These are phyloP conservation scores for Thuja plicata DNA, from an alignment of 83 land plant genomes.

Conservation along the genomic window DNA sequence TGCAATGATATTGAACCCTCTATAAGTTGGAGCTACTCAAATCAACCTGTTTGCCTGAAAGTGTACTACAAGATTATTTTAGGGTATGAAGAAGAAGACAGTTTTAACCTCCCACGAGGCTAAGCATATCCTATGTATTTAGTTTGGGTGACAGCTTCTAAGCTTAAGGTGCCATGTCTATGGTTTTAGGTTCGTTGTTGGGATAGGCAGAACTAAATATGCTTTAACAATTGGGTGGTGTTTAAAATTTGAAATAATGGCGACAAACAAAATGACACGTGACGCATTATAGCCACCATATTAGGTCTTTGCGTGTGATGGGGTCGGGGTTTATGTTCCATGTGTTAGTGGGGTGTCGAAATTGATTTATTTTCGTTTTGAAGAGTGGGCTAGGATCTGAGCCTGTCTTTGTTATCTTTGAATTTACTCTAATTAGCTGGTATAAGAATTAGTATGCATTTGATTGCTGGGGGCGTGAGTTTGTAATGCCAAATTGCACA, in stretches of 20 bases:
- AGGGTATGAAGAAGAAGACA: background rate
- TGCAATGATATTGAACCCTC: background rate
- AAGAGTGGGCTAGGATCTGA: background rate
- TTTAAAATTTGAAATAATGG: background rate
- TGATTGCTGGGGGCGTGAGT: background rate
- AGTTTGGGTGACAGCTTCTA: background rate
- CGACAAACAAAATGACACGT: background rate
- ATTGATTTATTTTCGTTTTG: background rate
- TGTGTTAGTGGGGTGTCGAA: background rate
- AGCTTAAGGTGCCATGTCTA: background rate
- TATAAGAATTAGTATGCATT: background rate
- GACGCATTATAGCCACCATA: background rate
- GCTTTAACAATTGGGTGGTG: background rate
- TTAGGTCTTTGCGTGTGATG: background rate
- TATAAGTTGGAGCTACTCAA: background rate
- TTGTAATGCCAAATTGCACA: background rate
- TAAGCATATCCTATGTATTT: background rate
- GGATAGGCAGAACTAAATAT: background rate
- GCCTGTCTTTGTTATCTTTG: background rate
- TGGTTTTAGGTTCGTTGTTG: background rate
- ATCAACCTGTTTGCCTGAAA: background rate
- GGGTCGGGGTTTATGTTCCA: background rate
- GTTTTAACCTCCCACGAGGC: no score
- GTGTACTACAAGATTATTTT: background rate
- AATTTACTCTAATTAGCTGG: background rate